phyloP scores from a whole-genome alignment of 2,329 filamentous ascomycete species.

The Penicillium sp. region DNA sequence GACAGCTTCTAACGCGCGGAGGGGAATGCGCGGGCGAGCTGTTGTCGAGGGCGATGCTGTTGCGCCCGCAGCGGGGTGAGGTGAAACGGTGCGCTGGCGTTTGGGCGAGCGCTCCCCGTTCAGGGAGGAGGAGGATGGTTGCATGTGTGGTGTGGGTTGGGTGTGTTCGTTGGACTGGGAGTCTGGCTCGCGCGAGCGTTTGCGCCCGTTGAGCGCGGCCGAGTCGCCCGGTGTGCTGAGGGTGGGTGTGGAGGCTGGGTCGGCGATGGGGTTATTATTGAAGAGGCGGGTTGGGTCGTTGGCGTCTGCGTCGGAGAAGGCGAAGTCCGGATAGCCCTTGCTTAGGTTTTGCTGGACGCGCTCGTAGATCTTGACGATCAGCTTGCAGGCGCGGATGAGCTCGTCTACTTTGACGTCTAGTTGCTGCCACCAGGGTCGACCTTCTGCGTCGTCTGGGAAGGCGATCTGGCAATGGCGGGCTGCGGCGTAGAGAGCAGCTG shows the following conservation, averaged over 20 bases:
- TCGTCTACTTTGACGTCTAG: constrained; percentile 71
- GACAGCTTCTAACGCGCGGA: constrained; percentile 20
- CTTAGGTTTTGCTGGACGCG: constrained; percentile 47
- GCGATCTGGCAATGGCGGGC: constrained; percentile 71
- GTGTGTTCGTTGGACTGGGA: constrained; percentile 13
- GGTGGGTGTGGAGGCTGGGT: constrained; percentile 37
- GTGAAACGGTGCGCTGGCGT: constrained; percentile 37
- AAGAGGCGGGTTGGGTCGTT: constrained; percentile 30
- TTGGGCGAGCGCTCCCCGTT: constrained; percentile 41
- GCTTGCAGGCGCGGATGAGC: constrained; percentile 71
- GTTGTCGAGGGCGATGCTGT: constrained; percentile 9
- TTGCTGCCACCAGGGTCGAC: constrained; percentile 83
- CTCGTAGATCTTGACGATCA: constrained; percentile 65
- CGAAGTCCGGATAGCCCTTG: constrained; percentile 44
- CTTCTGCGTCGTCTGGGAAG: constrained; percentile 73
- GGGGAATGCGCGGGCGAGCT: constrained; percentile 22
- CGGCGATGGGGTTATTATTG: constrained; percentile 36
- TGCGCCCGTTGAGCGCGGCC: constrained; percentile 36
- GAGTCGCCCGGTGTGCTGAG: constrained; percentile 28
- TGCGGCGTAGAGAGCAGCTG: constrained; percentile 83
- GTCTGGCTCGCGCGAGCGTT: constrained; percentile 44
- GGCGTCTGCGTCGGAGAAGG: constrained; percentile 22
- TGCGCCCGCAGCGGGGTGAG: constrained; percentile 8
- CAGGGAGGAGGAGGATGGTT: constrained; percentile 8
- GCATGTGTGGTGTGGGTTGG: constrained; percentile 11